These are phyloP conservation scores for Thozetella sp. DNA, from an alignment of 495 filamentous ascomycete species.

Conservation along the genomic window DNA sequence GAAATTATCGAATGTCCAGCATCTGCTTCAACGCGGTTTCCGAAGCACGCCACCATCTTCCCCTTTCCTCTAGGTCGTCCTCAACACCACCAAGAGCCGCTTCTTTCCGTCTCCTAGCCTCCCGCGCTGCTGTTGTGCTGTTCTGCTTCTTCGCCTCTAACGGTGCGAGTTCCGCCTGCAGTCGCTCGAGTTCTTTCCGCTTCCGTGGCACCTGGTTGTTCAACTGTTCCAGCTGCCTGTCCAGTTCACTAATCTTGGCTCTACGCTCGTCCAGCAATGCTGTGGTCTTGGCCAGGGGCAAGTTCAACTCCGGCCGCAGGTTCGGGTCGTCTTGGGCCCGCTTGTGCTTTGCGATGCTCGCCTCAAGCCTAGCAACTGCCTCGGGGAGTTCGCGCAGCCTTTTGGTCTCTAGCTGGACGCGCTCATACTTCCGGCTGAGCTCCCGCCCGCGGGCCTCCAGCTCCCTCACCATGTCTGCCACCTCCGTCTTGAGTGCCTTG, in stretches of 20 bases:
- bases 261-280: slow-evolving; percentile 60
- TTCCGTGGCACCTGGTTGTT: slow-evolving; percentile 69
- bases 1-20: slow-evolving; percentile 41
- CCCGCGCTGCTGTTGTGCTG: slow-evolving; percentile 68
- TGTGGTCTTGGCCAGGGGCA: slow-evolving; percentile 63
- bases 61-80: slow-evolving; percentile 81
- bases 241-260: slow-evolving; percentile 62
- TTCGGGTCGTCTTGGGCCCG: slow-evolving; percentile 28
- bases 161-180: slow-evolving; percentile 70
- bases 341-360: slow-evolving; percentile 55
- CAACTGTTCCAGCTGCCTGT: slow-evolving; percentile 68
- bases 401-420: slow-evolving; percentile 61
- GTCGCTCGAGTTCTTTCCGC: slow-evolving; percentile 68
- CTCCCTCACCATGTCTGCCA: slow-evolving; percentile 68
- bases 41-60: slow-evolving; percentile 77
- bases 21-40: slow-evolving; percentile 70
- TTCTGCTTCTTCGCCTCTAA: slow-evolving; percentile 73
- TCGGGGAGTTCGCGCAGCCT: slow-evolving; percentile 62
- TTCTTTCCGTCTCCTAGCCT: slow-evolving; percentile 79
- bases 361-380: slow-evolving; percentile 64
- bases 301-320: slow-evolving; percentile 39
- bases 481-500: slow-evolving; percentile 77
- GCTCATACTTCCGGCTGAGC: slow-evolving; percentile 60
- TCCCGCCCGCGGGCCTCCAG: slow-evolving; percentile 70
- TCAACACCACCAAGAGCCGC: slow-evolving; percentile 63